Conservation (phyloP, 140 eudicot genomes). For the Erigeron philadelphicus region DNA sequence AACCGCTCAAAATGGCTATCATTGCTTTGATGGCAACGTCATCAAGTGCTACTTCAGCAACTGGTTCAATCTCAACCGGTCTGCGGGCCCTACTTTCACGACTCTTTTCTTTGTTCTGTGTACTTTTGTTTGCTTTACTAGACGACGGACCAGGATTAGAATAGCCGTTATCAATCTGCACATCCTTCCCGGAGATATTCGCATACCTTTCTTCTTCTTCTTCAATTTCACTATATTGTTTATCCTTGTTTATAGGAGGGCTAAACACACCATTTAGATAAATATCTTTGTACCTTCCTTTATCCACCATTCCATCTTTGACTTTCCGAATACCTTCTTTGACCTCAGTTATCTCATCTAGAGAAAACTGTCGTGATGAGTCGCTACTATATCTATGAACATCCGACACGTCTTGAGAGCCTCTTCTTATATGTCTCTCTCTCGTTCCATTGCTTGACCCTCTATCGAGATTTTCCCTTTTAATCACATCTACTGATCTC, state of each 20-base stretch:
- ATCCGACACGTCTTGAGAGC: slow-evolving; percentile 25
- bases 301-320: slow-evolving; percentile 38
- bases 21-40: slow-evolving; percentile 67
- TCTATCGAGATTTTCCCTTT: slow-evolving; percentile 29
- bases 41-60: slow-evolving; percentile 61
- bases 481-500: slow-evolving; percentile 36
- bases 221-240: slow-evolving; percentile 21
- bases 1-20: slow-evolving; percentile 54
- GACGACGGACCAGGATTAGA: slow-evolving; percentile 36
- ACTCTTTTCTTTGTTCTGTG: slow-evolving; percentile 32
- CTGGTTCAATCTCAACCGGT: slow-evolving; percentile 39
- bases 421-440: slow-evolving; percentile 24
- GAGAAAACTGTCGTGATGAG: slow-evolving; percentile 29
- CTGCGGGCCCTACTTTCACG: slow-evolving; percentile 35
- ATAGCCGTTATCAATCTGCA: slow-evolving; percentile 28
- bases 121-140: slow-evolving; percentile 29
- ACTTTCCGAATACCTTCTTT: slow-evolving; percentile 30
- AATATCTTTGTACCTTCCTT: slow-evolving; percentile 41
- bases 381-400: slow-evolving; percentile 27
- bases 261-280: slow-evolving; percentile 48
- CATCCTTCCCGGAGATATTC: slow-evolving; percentile 31
- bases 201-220: slow-evolving; percentile 20
- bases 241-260: slow-evolving; percentile 36
- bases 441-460: slow-evolving; percentile 21
- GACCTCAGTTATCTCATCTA: slow-evolving; percentile 40